Base-by-base conservation (phyloP, 2,329 filamentous ascomycete species). In the Colletotrichum sp. region DNA sequence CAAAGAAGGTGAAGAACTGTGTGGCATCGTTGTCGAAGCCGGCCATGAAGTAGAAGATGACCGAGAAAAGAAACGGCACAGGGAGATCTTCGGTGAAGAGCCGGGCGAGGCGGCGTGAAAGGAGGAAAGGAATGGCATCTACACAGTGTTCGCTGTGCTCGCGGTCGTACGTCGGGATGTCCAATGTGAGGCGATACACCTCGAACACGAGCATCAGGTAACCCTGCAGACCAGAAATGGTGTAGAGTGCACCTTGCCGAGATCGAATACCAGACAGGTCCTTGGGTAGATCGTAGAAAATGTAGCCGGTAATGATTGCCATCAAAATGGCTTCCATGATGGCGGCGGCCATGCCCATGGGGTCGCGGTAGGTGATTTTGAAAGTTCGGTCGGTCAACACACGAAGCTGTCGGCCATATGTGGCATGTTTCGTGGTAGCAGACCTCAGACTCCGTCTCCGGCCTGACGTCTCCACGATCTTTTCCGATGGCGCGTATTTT, bases 191-290 rank as follows among this genome's bases (percentile, higher is more conserved):
- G 6, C 95, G 91, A 79, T 95, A 96, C 0, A 92, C 92, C 82
- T 96, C 95, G 77, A 95, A 96, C 15, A 95, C 87, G 13, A 96
- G 87, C 66, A 95, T 93, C 5, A 96, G 87, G 80, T 96, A 96
- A 2, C 94, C 94, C 80, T 96, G 94, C 8, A 96, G 87, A 6
- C 91, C 93, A 8, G 93, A 89, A 1, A 93, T 92, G 3, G 91
- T 95, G 79, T 96, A 96, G 0, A 96, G 84, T 8, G 93, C 93
- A 65, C 94, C 94, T 82, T 96, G 86, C 3, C 94, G 89, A 30
- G 94, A 95, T 28, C 94, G 89, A 64, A 96, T 96, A 0, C 94
- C 94, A 1, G 93, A 87, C 63, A 94, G 90, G 72, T 93, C 93
- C 13, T 91, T 88, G 3, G 90, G 89, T 1, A 96, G 87, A 26